Percentiles rank a stretch among this genome's conserved stretches.
Evolutionary conservation across 1,284 basidiomycete species (phyloP).

Genomic region (Sphaerobolus stellatus): DNA sequence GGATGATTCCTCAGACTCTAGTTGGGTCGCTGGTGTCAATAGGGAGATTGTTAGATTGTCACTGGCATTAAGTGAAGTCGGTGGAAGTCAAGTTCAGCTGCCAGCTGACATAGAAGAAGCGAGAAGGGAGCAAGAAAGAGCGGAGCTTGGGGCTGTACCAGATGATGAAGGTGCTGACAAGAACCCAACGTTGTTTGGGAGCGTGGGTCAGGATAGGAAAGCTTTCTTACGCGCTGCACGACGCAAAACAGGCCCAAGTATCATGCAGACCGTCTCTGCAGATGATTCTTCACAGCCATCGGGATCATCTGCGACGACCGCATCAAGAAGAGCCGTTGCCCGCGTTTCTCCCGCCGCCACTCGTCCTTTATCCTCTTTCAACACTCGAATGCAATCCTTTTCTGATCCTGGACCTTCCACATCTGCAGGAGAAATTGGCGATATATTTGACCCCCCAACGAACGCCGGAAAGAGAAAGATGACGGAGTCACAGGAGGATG

Average conservation of each 20-base stretch:
- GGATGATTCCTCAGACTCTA: constrained; percentile 17
- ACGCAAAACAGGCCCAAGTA: background rate
- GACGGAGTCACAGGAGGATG: constrained; percentile 6
- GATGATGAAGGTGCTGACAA: background rate
- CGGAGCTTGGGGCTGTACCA: background rate
- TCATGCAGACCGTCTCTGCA: background rate
- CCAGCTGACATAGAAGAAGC: background rate
- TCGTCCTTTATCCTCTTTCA: too few species aligned
- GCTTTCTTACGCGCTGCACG: constrained; percentile 5
- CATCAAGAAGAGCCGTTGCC: too few species aligned
- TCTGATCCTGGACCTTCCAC: background rate
- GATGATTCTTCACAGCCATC: background rate
- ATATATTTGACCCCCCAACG: background rate
- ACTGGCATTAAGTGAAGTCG: constrained; percentile 21
- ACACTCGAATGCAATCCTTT: background rate
- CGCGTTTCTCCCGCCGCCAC: too few species aligned
- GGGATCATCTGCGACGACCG: too few species aligned
- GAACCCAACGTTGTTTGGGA: constrained; percentile 12
- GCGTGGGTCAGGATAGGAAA: constrained; percentile 6
- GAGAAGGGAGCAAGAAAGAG: background rate
- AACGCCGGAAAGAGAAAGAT: constrained; percentile 7
- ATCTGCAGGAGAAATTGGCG: background rate
- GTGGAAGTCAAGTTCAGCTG: background rate
- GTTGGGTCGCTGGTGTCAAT: constrained; percentile 46
- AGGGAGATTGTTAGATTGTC: constrained; percentile 42